These are phyloP conservation scores for Saposhnikovia divaricata DNA, from an alignment of 129 eudicot genomes.

Conservation along the genomic window DNA sequence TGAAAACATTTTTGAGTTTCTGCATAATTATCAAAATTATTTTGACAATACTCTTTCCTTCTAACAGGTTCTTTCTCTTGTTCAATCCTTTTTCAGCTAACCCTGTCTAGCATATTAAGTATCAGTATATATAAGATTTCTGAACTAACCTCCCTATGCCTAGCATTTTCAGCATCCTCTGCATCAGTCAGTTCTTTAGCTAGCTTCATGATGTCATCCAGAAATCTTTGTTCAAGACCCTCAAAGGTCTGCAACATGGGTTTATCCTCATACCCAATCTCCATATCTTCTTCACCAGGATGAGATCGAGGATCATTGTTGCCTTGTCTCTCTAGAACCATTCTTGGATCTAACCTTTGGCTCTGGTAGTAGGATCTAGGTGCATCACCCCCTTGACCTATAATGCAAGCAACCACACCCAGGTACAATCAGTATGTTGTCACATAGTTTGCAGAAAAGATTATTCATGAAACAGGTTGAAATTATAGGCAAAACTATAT, in stretches of 20 bases:
- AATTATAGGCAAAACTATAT: neutral
- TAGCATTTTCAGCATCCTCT: constrained; percentile 84
- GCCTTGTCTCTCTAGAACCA: constrained; percentile 43
- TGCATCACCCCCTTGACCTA: constrained; percentile 66
- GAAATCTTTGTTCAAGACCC: constrained; percentile 79
- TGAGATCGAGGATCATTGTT: constrained; percentile 56
- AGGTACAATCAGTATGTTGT: neutral
- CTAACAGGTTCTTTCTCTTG: neutral
- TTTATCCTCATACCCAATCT: constrained; percentile 65
- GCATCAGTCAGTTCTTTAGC: constrained; percentile 71
- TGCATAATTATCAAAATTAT: too few relatives aligned
- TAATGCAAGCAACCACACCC: constrained; percentile 13
- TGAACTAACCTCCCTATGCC: constrained; percentile 72
- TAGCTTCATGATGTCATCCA: constrained; percentile 65
- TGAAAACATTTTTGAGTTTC: too few relatives aligned
- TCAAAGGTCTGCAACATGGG: constrained; percentile 45
- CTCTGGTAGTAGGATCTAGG: constrained; percentile 58
- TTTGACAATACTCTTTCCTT: too few relatives aligned
- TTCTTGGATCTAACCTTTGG: constrained; percentile 58
- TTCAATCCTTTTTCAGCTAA: neutral
- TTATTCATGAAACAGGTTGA: neutral
- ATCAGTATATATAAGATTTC: neutral
- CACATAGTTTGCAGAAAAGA: neutral
- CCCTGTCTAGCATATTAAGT: neutral
- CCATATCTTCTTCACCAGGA: constrained; percentile 67